Base-by-base conservation (phyloP, 306 rosid species). In the Vigna radiata region DNA sequence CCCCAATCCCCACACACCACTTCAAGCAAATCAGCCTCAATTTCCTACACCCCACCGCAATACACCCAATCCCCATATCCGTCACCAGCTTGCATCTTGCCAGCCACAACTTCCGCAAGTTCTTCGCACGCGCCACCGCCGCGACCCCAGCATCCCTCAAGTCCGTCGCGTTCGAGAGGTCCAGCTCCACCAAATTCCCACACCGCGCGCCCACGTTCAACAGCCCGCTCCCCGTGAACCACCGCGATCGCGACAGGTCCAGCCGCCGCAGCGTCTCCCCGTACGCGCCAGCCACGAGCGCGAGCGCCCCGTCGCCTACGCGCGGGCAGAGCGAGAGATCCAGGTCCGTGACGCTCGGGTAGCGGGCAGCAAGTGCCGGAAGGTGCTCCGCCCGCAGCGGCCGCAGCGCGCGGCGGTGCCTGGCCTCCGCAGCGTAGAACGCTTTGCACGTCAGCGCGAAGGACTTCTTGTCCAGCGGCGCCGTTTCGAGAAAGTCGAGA, bases 1-100 rank as follows among this genome's bases (percentile, higher is more conserved):
- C 97, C 5, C 90, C 92, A 52, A 95, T 88, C 17, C 94, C 88
- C 18, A 91, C 82, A 75, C 99, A 95, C 99, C 99, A 92, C 72
- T 89, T 92, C 80, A 95, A 85, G 68, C 85, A 77, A 61, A 95
- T 79, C 79, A 88, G 25, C 72, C 76, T 90, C 83, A 95, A 72
- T 73, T 92, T 92, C 65, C 82, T 82, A 23, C 99, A 95, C 6
- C 99, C 99, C 44, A 95, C 99, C 0, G 99, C 99, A 2, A 95
- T 84, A 19, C 97, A 92, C 56, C 96, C 97, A 49, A 95, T 86
- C 31, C 99, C 99, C 90, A 95, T 82, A 59, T 95, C 99, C 43
- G 97, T 95, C 6, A 95, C 77, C 77, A 68, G 5, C 77, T 83
- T 92, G 29, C 99, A 95, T 87, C 99, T 90, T 21, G 82, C 88